phyloP scores from a whole-genome alignment of 257 asterid species.

The Euphrasia confusa region DNA sequence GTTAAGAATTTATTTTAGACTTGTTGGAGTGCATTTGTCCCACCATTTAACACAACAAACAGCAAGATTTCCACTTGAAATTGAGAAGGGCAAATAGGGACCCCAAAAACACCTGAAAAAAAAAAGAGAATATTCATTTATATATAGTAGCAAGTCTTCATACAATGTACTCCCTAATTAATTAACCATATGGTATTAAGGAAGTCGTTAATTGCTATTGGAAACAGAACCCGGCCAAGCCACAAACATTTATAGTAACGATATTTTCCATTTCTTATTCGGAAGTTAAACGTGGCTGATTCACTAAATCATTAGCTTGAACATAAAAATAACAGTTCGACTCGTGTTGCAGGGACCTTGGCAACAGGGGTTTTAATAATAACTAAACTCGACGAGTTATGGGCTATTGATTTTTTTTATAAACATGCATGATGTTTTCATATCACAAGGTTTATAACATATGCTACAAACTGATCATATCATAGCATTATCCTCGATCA shows the following conservation, averaged over 20 bases:
- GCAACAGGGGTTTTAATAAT: not conserved
- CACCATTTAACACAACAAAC: constrained; percentile 35
- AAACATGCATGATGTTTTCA: constrained; percentile 1
- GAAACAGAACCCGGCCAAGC: no score
- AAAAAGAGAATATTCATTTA: not conserved
- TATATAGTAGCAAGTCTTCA: not conserved
- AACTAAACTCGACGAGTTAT: not conserved
- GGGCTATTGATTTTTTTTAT: not conserved
- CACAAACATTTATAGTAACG: no score
- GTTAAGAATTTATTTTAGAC: constrained; percentile 24
- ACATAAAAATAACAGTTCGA: no score
- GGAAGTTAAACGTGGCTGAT: no score
- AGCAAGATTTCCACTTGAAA: constrained; percentile 18
- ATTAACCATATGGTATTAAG: not conserved
- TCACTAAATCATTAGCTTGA: no score
- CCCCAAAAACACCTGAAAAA: constrained; percentile 18
- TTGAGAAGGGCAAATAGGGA: not conserved
- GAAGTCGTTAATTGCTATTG: no score
- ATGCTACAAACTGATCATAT: not conserved
- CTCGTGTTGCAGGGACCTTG: not conserved
- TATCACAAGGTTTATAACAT: not conserved
- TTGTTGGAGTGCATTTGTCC: constrained; percentile 28
- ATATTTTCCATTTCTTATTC: no score
- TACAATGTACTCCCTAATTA: not conserved
- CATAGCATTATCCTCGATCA: constrained; percentile 26